These are phyloP conservation scores for Syncephalastrum sp. DNA, from an alignment of 371 early-diverging fungal genomes.

Conservation along the genomic window DNA sequence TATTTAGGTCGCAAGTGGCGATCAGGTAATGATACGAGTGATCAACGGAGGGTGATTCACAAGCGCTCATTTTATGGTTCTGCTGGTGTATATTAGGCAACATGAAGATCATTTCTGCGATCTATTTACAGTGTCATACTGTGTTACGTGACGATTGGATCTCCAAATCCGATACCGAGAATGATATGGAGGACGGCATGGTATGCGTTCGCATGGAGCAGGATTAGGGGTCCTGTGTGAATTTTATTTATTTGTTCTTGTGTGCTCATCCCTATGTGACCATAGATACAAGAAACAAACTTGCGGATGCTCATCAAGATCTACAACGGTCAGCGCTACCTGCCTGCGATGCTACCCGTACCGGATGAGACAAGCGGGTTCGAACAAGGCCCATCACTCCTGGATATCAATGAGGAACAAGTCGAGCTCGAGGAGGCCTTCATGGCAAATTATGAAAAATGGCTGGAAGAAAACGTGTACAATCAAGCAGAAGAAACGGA, in stretches of 20 bases:
- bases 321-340: slow-evolving; percentile 66
- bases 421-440: slow-evolving; percentile 49
- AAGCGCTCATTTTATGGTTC: background rate
- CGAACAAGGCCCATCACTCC: slow-evolving; percentile 19
- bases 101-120: slow-evolving; percentile 80
- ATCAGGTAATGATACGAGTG: slow-evolving; percentile 43
- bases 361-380: slow-evolving; percentile 25
- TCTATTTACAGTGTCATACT: slow-evolving; percentile 69
- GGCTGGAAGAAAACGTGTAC: slow-evolving; percentile 67
- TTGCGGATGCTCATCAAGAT: slow-evolving; percentile 59
- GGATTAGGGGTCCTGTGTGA: too few species aligned
- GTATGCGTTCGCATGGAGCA: slow-evolving; percentile 20
- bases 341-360: slow-evolving; percentile 39
- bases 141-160: slow-evolving; percentile 75
- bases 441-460: slow-evolving; percentile 60
- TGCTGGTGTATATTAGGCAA: slow-evolving; percentile 43
- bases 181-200: slow-evolving; percentile 73
- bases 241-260: too few species aligned
- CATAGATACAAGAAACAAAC: slow-evolving; percentile 62
- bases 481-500: slow-evolving; percentile 16
- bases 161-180: slow-evolving; percentile 63
- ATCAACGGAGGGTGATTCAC: background rate
- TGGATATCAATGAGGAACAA: slow-evolving; percentile 17
- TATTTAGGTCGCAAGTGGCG: slow-evolving; percentile 85
- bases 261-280: too few species aligned